Percentiles rank a stretch among this genome's conserved stretches.
Evolutionary conservation across 2,329 filamentous ascomycete species (phyloP).

Genomic region (Scedosporium aurantiacum): DNA sequence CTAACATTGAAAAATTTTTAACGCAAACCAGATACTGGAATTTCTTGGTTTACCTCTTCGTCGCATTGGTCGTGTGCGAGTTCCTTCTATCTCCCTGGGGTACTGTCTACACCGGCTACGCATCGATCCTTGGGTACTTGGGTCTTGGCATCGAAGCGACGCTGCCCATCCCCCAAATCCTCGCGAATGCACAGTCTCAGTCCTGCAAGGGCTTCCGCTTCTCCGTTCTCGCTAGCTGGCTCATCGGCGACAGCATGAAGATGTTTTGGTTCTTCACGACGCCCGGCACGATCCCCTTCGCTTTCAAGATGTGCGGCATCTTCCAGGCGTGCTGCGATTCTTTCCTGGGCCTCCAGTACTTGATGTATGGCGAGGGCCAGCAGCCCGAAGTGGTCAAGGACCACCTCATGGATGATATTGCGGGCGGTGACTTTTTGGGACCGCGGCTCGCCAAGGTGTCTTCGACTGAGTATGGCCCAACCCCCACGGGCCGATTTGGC

Average conservation of each 20-base stretch:
- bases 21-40: conserved; percentile 55
- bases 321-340: conserved; percentile 71
- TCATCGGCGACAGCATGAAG: conserved; percentile 75
- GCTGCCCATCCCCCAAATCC: conserved; percentile 69
- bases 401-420: neutral
- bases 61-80: conserved; percentile 50
- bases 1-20: neutral
- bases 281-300: conserved; percentile 57
- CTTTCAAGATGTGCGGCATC: conserved; percentile 72
- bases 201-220: conserved; percentile 70
- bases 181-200: conserved; percentile 54
- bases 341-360: conserved; percentile 65
- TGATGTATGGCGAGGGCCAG: conserved; percentile 49
- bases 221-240: conserved; percentile 66
- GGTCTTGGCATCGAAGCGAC: conserved; percentile 70
- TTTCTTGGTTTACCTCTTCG: conserved; percentile 59
- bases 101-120: conserved; percentile 53
- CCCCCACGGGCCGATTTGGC: neutral
- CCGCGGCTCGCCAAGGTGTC: conserved; percentile 3
- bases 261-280: conserved; percentile 77
- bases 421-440: neutral
- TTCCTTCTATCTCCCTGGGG: conserved; percentile 51
- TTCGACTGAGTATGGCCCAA: neutral
- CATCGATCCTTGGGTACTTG: conserved; percentile 57
- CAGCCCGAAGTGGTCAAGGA: conserved; percentile 13